These are phyloP conservation scores for Narthecium ossifragum DNA, from an alignment of 106 monocot genomes.

Conservation along the genomic window DNA sequence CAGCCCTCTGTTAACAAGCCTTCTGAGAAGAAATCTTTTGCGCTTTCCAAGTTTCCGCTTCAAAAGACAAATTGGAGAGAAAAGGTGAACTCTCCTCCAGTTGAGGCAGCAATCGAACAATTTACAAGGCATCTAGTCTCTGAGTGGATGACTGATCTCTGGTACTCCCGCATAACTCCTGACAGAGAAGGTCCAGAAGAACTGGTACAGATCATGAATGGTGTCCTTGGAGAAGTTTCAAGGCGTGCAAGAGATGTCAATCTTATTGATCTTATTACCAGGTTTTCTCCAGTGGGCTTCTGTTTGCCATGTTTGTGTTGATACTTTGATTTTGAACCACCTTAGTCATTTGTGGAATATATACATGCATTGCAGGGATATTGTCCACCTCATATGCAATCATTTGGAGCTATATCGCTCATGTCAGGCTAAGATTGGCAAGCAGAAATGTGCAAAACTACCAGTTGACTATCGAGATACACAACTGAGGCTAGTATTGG, in stretches of 20 bases:
- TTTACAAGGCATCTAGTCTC: conserved; percentile 85
- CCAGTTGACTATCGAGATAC: conserved; percentile 44
- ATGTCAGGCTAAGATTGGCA: conserved; percentile 62
- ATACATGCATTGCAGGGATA: conserved; percentile 50
- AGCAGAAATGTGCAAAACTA: conserved; percentile 49
- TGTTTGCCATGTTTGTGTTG: not conserved
- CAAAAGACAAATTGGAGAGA: conserved; percentile 71
- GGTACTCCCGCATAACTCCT: conserved; percentile 91
- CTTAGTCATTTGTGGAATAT: not conserved
- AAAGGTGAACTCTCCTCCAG: conserved; percentile 78
- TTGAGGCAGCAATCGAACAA: conserved; percentile 89
- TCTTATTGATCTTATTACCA: conserved; percentile 84
- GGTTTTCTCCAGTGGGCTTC: conserved; percentile 28
- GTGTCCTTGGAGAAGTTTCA: conserved; percentile 81
- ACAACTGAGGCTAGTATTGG: conserved; percentile 56
- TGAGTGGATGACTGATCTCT: conserved; percentile 97
- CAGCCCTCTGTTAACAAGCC: conserved; percentile 10
- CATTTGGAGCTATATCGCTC: conserved; percentile 81
- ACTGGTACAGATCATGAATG: conserved; percentile 65
- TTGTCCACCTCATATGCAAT: conserved; percentile 65
- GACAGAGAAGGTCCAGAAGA: conserved; percentile 91
- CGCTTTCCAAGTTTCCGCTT: conserved; percentile 22
- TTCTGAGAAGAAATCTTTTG: conserved; percentile 22
- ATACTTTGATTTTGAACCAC: not conserved
- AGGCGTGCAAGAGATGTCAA: conserved; percentile 87